A percentile compares a stretch with the other conserved stretches of the same genome.
These are phyloP conservation scores for Penicillium brevicompactum DNA, from an alignment of 2,329 filamentous ascomycete genomes.

Conservation along the genomic window DNA sequence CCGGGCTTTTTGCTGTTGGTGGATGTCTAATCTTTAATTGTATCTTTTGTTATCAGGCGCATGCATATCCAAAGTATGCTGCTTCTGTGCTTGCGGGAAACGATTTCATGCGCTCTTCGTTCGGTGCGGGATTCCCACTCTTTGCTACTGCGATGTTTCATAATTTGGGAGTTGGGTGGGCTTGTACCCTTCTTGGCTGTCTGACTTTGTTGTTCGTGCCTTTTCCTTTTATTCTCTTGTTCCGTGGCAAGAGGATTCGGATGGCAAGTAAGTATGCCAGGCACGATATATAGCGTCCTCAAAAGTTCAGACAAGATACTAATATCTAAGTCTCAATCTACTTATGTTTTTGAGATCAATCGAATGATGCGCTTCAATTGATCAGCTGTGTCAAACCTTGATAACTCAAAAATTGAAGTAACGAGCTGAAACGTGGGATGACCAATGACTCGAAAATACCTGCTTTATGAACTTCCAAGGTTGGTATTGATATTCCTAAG, in stretches of 20 bases:
- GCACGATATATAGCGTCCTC: constrained; percentile 19
- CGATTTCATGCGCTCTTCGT: constrained; percentile 68
- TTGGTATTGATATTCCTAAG: too few relatives aligned
- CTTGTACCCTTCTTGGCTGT: constrained; percentile 32
- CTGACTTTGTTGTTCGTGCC: constrained; percentile 36
- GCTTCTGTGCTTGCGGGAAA: constrained; percentile 74
- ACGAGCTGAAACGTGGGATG: too few relatives aligned
- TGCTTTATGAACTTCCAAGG: too few relatives aligned
- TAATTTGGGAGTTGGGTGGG: constrained; percentile 34
- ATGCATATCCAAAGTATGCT: constrained; percentile 69
- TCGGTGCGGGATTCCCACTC: constrained; percentile 31
- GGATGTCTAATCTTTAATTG: constrained; percentile 73
- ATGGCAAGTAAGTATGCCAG: constrained; percentile 24
- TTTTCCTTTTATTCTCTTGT: constrained; percentile 40
- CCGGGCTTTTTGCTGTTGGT: constrained; percentile 66
- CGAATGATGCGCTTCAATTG: too few relatives aligned
- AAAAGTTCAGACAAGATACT: too few relatives aligned
- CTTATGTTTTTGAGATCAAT: too few relatives aligned
- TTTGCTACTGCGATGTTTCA: constrained; percentile 38
- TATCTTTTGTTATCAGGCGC: constrained; percentile 73
- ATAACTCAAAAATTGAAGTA: too few relatives aligned
- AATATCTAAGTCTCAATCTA: too few relatives aligned
- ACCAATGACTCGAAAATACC: too few relatives aligned
- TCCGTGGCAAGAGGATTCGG: constrained; percentile 16
- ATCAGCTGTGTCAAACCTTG: too few relatives aligned